phyloP scores from a whole-genome alignment of 345 rosid species.

The Salix brachista region DNA sequence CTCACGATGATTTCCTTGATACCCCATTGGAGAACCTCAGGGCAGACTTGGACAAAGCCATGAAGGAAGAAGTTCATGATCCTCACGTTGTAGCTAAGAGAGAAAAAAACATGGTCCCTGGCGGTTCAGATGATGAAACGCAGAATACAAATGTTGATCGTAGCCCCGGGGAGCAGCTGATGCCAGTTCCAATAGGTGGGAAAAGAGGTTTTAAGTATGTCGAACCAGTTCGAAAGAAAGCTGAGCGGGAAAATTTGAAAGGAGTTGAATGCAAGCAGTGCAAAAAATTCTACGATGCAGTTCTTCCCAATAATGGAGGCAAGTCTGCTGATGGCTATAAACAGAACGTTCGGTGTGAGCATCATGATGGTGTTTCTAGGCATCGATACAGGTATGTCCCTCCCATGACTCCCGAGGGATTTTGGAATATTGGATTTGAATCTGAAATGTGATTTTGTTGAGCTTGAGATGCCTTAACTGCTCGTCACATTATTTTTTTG shows the following conservation, averaged over 20 bases:
- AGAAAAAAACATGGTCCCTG: conserved; percentile 22
- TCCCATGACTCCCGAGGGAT: conserved; percentile 91
- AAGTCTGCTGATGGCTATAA: conserved; percentile 25
- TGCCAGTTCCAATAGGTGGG: conserved; percentile 33
- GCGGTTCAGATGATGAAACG: conserved; percentile 63
- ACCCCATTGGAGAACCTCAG: conserved; percentile 67
- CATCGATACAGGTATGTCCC: conserved; percentile 81
- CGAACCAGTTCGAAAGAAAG: conserved; percentile 72
- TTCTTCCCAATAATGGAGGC: conserved; percentile 51
- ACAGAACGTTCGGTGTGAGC: conserved; percentile 61
- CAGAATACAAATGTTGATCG: conserved; percentile 55
- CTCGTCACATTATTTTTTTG: neutral
- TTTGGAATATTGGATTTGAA: conserved; percentile 95
- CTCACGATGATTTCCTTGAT: conserved; percentile 86
- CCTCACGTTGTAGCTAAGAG: conserved; percentile 7
- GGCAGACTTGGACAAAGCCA: conserved; percentile 38
- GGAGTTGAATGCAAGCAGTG: conserved; percentile 90
- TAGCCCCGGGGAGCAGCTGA: conserved; percentile 34
- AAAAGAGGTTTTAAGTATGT: conserved; percentile 62
- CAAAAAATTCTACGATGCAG: conserved; percentile 91
- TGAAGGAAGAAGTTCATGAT: conserved; percentile 30
- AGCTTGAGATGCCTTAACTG: neutral
- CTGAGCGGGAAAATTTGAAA: conserved; percentile 63
- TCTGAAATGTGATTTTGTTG: conserved; percentile 63
- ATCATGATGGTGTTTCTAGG: conserved; percentile 88